A percentile compares a stretch with the other conserved stretches of the same genome.
phyloP scores from a whole-genome alignment of 495 filamentous ascomycete species.

The Cercophora scortea region DNA sequence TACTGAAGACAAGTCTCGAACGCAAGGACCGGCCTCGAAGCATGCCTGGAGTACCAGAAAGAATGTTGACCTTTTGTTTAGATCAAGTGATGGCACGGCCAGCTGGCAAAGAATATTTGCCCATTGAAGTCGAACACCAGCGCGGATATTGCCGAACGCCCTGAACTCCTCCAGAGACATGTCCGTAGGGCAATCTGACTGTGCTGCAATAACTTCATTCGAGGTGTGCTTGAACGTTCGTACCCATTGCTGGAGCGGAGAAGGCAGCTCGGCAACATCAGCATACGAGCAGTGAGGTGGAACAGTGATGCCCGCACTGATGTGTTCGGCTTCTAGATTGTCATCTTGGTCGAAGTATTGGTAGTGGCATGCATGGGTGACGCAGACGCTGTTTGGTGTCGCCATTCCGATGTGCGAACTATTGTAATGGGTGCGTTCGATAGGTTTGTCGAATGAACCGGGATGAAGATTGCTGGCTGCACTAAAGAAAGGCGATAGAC shows the following conservation, averaged over 20 bases:
- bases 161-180: slow-evolving; percentile 46
- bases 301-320: too few relatives aligned
- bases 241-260: slow-evolving; percentile 4
- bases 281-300: too few relatives aligned
- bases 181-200: slow-evolving; percentile 29
- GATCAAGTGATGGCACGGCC: slow-evolving; percentile 34
- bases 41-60: slow-evolving; percentile 42
- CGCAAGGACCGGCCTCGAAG: slow-evolving; percentile 30
- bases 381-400: slow-evolving; percentile 20
- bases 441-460: slow-evolving; percentile 8
- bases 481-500: too few relatives aligned
- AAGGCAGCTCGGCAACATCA: neutral
- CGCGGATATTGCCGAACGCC: slow-evolving; percentile 37
- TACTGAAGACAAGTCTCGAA: too few relatives aligned
- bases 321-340: too few relatives aligned
- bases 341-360: too few relatives aligned
- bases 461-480: neutral
- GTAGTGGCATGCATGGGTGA: too few relatives aligned
- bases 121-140: slow-evolving; percentile 46
- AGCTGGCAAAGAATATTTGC: slow-evolving; percentile 48
- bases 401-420: slow-evolving; percentile 11
- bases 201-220: slow-evolving; percentile 40
- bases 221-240: slow-evolving; percentile 15
- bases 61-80: slow-evolving; percentile 36
- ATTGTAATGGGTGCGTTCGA: slow-evolving; percentile 9